These are phyloP conservation scores for Schizochytrium sp. DNA, from an alignment of 108 stramenopile genomes.

Conservation along the genomic window DNA sequence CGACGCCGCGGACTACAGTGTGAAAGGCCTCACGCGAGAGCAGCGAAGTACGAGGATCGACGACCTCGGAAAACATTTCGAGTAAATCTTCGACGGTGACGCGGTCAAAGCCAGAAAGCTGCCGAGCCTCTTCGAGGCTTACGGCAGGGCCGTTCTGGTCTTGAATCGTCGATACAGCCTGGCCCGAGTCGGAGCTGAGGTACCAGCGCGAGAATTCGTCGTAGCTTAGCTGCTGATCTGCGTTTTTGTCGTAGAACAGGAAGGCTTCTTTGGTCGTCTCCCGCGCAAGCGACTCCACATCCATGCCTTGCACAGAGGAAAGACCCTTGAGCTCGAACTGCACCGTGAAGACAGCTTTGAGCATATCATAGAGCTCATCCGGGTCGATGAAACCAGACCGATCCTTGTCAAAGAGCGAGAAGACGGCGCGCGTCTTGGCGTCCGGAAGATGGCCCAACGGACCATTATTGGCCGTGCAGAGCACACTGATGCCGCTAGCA, in stretches of 20 bases:
- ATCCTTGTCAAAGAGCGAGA: conserved; percentile 32
- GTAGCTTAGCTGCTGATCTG: conserved; percentile 21
- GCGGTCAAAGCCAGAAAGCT: not conserved
- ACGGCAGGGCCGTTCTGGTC: not conserved
- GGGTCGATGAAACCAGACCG: not conserved
- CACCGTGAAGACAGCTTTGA: not conserved
- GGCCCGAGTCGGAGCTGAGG: not conserved
- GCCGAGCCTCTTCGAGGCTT: not conserved
- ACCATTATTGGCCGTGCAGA: not conserved
- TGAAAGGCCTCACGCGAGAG: not conserved
- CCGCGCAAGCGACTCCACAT: not conserved
- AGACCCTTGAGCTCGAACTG: not conserved
- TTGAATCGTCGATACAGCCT: not conserved
- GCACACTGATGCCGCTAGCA: not conserved
- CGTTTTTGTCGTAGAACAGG: not conserved
- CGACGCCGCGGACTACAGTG: not conserved
- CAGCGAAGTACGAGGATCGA: not conserved
- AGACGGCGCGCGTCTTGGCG: conserved; percentile 36
- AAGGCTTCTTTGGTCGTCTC: not conserved
- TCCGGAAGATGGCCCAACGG: not conserved
- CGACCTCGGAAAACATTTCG: not conserved
- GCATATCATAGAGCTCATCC: not conserved
- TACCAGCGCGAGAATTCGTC: conserved; percentile 32
- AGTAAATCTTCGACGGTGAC: not conserved
- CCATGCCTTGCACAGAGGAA: not conserved